Evolutionary conservation across 345 rosid species (phyloP), one percentile per base, ranked within the genome.

Genomic region (Noccaea bulbosa): DNA sequence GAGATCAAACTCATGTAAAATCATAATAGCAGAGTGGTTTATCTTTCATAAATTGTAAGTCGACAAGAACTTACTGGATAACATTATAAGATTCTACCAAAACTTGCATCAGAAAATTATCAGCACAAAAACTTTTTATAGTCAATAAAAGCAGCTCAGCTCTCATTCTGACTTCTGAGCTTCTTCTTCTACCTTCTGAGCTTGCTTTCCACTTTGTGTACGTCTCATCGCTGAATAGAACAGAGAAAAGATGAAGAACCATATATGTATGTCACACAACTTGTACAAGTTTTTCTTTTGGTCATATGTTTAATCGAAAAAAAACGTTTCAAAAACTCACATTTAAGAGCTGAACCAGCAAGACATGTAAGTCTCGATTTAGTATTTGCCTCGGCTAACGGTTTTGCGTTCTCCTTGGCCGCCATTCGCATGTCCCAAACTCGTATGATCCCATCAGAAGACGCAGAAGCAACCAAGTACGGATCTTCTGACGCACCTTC

Each of bases 321-420:
- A 60, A 39, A 27, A 62, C 27, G 3, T 24, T 24, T 9, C 27
- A 33, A 27, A 33, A 27, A 82, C 95, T 83, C 73, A 88, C 95
- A 79, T 80, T 81, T 85, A 65, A 85, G 74, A 65, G 87, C 81
- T 40, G 95, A 83, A 41, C 95, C 98, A 5, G 97, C 96, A 71
- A 94, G 93, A 81, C 97, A 92, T 44, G 99, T 89, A 65, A 92
- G 82, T 81, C 99, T 89, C 39, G 98, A 87, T 73, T 88, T 89
- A 2, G 96, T 88, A 65, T 83, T 79, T 20, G 83, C 81, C 85
- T 94, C 98, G 1, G 98, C 96, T 72, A 94, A 78, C 6, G 95
- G 88, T 65, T 70, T 77, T 14, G 93, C 78, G 69, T 85, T 88
- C 66, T 85, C 97, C 71, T 83, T 85, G 61, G 60, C 35, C 3